Evolutionary conservation across 192 early-diverging fungal genomes (phyloP), one percentile per base, ranked within the genome.

Genomic region (Gaertneriomyces semiglobifer): DNA sequence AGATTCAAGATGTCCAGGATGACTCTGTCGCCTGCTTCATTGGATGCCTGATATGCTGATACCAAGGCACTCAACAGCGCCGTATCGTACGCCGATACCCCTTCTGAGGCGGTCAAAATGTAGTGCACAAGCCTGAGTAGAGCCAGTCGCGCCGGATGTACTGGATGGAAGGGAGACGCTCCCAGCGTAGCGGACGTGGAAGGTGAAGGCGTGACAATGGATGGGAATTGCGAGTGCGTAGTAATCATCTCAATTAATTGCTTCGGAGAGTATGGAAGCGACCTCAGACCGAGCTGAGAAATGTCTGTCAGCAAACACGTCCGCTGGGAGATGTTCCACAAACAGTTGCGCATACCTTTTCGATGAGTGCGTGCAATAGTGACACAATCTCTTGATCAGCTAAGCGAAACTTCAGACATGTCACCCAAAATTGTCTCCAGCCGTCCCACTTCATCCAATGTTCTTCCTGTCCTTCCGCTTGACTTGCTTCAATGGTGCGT

Each of bases 41-140:
- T 81, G 4, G 88, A 83, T 4, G 86, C 90, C 18, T 73, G 72
- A 58, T 90, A 92, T 7, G 77, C 78, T 2, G 74, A 65, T 7
- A 84, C 66, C 6, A 88, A 69, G 25, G 65, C 50, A 46, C 75
- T 69, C 10, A 88, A 57, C 41, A 81, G 77, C 46, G 71, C 72
- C 10, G 79, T 71, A 18, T 82, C 80, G 52, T 76, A 80, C 40
- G 78, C 77, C 7, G 69, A 72, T 38, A 69, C 63, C 9, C 86
- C 84, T 38, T 81, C 76, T 8, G 83, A 74, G 8, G 64, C 63
- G 41, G 82, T 81, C 12, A 89, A 53, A 39, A 66, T 69, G 25
- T 33, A 2, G 51, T 76, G 66, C 16, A 91, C 55, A 12, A 91
- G 65, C 41, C 69, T 39, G 45, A 82, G 62, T 46, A 91, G 74